Evolutionary conservation across 805 yeast species (phyloP).

Genomic region (Candida easanensis): DNA sequence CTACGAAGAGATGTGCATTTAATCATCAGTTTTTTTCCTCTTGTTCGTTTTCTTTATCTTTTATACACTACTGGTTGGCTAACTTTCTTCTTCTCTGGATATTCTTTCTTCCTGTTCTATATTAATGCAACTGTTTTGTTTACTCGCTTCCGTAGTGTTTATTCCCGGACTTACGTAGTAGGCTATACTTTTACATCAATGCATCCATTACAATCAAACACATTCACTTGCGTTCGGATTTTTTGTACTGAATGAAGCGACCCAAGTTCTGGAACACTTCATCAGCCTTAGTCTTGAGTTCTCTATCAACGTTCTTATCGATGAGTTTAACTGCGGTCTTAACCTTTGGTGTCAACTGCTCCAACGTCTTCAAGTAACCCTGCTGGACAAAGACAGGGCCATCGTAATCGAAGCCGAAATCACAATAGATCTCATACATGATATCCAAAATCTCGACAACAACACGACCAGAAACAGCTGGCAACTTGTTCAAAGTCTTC

Average conservation of each 20-base stretch:
- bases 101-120: no score
- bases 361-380: slow-evolving; percentile 42
- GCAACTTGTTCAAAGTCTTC: slow-evolving; percentile 27
- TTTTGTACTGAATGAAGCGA: slow-evolving; percentile 77
- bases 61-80: no score
- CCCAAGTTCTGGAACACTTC: slow-evolving; percentile 66
- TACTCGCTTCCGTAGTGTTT: no score
- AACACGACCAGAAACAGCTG: slow-evolving; percentile 35
- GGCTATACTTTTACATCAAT: no score
- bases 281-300: slow-evolving; percentile 59
- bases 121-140: no score
- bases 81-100: no score
- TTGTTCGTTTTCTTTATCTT: no score
- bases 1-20: no score
- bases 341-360: slow-evolving; percentile 43
- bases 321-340: slow-evolving; percentile 56
- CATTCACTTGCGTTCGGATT: slow-evolving; percentile 33
- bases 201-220: background rate
- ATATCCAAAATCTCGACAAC: slow-evolving; percentile 61
- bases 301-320: slow-evolving; percentile 59
- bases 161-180: no score
- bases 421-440: slow-evolving; percentile 78
- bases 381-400: slow-evolving; percentile 59
- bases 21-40: background rate
- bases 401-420: slow-evolving; percentile 65